These are phyloP conservation scores for Albophoma yamanashiensis DNA, from an alignment of 2,329 filamentous ascomycete species.

Conservation along the genomic window DNA sequence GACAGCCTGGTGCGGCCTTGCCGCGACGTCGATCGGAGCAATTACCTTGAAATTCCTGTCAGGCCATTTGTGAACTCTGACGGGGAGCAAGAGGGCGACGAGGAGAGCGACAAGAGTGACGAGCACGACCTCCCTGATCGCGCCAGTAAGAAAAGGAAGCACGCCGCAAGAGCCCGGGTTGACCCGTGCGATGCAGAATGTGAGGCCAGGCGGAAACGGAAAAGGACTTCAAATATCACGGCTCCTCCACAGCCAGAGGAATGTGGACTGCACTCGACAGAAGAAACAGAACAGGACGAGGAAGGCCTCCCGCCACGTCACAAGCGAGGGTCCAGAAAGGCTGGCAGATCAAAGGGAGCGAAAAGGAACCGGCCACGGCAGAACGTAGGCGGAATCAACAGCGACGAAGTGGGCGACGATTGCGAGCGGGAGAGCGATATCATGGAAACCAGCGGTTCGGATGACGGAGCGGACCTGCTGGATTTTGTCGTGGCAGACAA, in stretches of 20 bases:
- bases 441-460: conserved; percentile 34
- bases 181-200: neutral
- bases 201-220: conserved; percentile 9
- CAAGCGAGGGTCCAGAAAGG: conserved; percentile 8
- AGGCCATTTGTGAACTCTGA: conserved; percentile 32
- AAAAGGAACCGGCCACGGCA: conserved; percentile 10
- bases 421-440: conserved; percentile 38
- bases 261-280: conserved; percentile 9
- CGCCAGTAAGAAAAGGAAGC: conserved; percentile 1
- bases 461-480: conserved; percentile 37
- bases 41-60: conserved; percentile 31
- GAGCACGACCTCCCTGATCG: conserved; percentile 2
- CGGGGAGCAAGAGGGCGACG: conserved; percentile 15
- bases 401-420: conserved; percentile 40
- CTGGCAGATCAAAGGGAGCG: conserved; percentile 8
- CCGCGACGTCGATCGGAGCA: conserved; percentile 24
- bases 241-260: neutral
- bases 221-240: conserved; percentile 4
- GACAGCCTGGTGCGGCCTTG: conserved; percentile 23
- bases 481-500: conserved; percentile 48
- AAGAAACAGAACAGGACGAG: conserved; percentile 9
- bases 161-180: neutral
- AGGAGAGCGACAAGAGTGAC: conserved; percentile 14
- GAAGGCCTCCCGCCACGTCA: neutral
- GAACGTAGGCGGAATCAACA: conserved; percentile 21